Conservation (phyloP, 257 asterid species). For the Echium plantagineum region DNA sequence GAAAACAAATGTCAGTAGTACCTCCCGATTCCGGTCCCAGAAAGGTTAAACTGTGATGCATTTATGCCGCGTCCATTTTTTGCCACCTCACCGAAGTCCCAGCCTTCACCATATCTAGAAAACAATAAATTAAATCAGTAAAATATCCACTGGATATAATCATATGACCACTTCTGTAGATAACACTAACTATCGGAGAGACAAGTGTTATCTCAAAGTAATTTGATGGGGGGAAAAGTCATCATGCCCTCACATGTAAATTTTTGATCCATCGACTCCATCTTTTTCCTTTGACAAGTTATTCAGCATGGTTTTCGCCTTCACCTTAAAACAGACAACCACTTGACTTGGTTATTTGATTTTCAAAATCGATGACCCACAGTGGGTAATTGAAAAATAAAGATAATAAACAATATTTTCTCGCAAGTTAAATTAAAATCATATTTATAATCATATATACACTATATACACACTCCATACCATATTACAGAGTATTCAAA, state of each 20-base stretch:
- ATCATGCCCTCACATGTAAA: conserved; percentile 53
- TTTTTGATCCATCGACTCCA: conserved; percentile 75
- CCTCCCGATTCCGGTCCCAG: conserved; percentile 94
- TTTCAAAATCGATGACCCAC: not conserved
- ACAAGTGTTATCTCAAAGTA: conserved; percentile 5
- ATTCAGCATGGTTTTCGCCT: conserved; percentile 59
- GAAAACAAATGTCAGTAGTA: conserved; percentile 17
- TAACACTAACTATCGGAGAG: not conserved
- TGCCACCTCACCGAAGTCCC: conserved; percentile 97
- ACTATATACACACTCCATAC: too few species aligned
- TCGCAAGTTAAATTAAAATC: too few species aligned
- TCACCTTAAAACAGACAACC: conserved; percentile 26
- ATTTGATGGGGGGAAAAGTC: not conserved
- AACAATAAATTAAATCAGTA: not conserved
- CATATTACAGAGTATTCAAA: too few species aligned
- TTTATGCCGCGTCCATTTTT: conserved; percentile 79
- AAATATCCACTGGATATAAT: not conserved
- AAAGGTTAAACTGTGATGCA: conserved; percentile 77
- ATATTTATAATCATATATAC: too few species aligned
- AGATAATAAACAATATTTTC: too few species aligned
- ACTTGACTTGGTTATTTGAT: not conserved
- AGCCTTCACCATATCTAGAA: conserved; percentile 95
- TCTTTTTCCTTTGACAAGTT: conserved; percentile 43
- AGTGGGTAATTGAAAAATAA: too few species aligned
- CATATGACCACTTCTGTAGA: not conserved